phyloP scores from a whole-genome alignment of 768 basidiomycete genomes.

The Rhodotorula diobovata region DNA sequence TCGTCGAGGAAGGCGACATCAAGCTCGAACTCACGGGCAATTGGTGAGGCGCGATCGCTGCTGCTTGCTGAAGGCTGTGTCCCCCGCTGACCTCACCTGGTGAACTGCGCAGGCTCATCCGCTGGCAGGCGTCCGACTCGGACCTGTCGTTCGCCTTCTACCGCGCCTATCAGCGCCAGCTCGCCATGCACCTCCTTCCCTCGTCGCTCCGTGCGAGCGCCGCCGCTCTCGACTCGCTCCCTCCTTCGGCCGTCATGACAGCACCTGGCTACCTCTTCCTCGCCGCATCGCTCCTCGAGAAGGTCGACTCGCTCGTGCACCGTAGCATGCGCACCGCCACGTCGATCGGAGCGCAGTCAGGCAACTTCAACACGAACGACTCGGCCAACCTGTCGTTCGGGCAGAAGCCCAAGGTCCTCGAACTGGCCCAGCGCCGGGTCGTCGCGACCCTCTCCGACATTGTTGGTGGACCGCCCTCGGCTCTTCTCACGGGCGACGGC shows the following conservation, averaged over 20 bases:
- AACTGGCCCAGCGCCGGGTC: conserved; percentile 51
- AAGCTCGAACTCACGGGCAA: conserved; percentile 43
- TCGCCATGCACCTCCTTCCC: conserved; percentile 44
- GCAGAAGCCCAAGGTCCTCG: conserved; percentile 52
- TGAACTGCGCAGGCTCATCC: conserved; percentile 47
- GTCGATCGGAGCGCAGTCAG: conserved; percentile 45
- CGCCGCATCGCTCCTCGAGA: conserved; percentile 50
- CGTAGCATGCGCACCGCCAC: conserved; percentile 53
- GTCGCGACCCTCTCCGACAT: conserved; percentile 50
- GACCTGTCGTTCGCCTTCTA: conserved; percentile 53
- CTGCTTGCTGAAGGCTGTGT: background rate
- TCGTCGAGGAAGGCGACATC: conserved; percentile 42
- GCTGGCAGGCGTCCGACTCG: conserved; percentile 53
- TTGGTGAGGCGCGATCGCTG: conserved; percentile 26
- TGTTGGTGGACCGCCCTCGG: conserved; percentile 35
- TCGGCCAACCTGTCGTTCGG: conserved; percentile 49
- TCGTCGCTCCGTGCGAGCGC: conserved; percentile 11
- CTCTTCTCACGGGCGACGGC: background rate
- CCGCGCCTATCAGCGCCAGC: conserved; percentile 51
- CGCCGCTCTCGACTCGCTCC: conserved; percentile 7
- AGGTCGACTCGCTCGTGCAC: conserved; percentile 51
- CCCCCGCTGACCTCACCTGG: rapidly evolving
- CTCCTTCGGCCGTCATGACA: conserved; percentile 40
- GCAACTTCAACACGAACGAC: conserved; percentile 49
- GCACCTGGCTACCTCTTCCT: conserved; percentile 52